Evolutionary conservation across 768 basidiomycete genomes (phyloP).

Genomic region (Termitomyces sp.): DNA sequence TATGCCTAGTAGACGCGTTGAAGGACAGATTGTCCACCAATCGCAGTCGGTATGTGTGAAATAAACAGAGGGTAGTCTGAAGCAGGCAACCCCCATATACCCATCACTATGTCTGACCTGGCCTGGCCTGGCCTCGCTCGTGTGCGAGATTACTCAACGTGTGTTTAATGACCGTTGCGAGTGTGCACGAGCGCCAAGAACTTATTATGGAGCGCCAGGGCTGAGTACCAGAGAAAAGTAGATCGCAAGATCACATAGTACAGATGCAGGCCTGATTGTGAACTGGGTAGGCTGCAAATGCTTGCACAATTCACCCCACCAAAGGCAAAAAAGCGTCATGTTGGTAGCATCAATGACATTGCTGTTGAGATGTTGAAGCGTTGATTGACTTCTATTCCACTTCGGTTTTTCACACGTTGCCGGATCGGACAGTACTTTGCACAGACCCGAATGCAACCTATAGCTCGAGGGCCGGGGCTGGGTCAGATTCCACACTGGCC

Average conservation of each 20-base stretch:
- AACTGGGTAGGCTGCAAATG: no score
- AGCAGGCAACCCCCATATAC: neutral
- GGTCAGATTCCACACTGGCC: neutral
- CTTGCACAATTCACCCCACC: neutral
- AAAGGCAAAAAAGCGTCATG: neutral
- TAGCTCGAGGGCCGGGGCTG: neutral
- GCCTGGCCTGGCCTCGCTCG: neutral
- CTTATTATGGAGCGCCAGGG: neutral
- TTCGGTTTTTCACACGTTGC: neutral
- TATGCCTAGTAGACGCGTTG: no score
- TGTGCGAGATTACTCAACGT: neutral
- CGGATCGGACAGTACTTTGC: neutral
- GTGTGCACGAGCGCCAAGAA: neutral
- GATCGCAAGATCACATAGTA: neutral
- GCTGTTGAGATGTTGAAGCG: no score
- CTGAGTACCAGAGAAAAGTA: neutral
- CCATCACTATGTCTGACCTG: neutral
- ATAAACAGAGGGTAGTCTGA: neutral
- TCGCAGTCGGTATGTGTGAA: no score
- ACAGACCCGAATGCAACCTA: neutral
- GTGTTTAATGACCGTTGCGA: neutral
- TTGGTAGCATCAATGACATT: neutral
- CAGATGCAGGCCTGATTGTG: no score
- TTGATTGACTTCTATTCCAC: no score
- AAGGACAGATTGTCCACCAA: no score